A percentile compares a stretch with the other conserved stretches of the same genome.
These are phyloP conservation scores for Fusarium virguliforme DNA, from an alignment of 2,329 filamentous ascomycete genomes.

Conservation along the genomic window DNA sequence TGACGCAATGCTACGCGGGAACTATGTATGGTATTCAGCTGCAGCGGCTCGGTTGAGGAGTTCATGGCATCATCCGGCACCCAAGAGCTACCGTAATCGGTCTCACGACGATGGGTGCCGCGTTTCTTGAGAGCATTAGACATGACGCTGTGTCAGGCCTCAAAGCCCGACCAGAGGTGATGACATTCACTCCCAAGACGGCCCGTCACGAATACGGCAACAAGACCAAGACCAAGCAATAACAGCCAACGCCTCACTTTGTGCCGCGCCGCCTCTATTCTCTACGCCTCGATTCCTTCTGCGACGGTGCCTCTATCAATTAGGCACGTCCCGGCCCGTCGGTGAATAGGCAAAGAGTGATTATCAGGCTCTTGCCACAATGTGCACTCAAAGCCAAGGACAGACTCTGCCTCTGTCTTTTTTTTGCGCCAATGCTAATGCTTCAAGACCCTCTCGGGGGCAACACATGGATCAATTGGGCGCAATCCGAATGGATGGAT, in stretches of 20 bases:
- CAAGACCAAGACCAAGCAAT: slow-evolving; percentile 21
- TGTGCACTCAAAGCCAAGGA: slow-evolving; percentile 8
- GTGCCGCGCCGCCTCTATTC: slow-evolving; percentile 15
- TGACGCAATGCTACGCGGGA: slow-evolving; percentile 47
- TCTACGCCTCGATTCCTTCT: slow-evolving; percentile 19
- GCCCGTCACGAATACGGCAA: slow-evolving; percentile 20
- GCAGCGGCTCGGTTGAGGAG: slow-evolving; percentile 27
- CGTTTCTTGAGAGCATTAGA: slow-evolving; percentile 13
- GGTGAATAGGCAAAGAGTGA: slow-evolving; percentile 26
- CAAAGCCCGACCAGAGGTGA: slow-evolving; percentile 29
- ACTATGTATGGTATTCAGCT: slow-evolving; percentile 21
- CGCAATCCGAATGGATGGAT: slow-evolving; percentile 34
- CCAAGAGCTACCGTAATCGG: slow-evolving; percentile 5
- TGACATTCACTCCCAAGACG: slow-evolving; percentile 15
- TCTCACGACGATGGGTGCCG: slow-evolving; percentile 28
- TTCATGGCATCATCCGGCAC: slow-evolving; percentile 35
- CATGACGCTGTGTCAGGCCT: slow-evolving; percentile 38
- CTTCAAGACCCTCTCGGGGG: slow-evolving; percentile 17
- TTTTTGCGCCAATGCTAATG: slow-evolving; percentile 16
- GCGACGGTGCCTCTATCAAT: slow-evolving; percentile 13
- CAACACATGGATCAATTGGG: slow-evolving; percentile 33
- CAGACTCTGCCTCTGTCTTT: background rate
- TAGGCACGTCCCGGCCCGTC: slow-evolving; percentile 26
- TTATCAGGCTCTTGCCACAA: slow-evolving; percentile 31
- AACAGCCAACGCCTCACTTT: slow-evolving; percentile 41